These are phyloP conservation scores for Misopates orontium DNA, from an alignment of 257 asterid species.

Conservation along the genomic window DNA sequence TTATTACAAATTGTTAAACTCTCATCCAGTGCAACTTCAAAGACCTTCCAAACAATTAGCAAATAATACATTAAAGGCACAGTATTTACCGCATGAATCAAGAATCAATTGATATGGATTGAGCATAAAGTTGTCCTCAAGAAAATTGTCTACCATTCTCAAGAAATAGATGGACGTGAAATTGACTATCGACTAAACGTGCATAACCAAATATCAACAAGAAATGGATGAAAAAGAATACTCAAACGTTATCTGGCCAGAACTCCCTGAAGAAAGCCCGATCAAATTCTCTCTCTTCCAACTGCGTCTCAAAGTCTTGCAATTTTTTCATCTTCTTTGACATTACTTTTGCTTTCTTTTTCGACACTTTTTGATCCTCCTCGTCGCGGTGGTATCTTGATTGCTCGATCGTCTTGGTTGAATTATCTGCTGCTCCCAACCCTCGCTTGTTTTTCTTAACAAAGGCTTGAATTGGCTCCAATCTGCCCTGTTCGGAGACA, in stretches of 20 bases:
- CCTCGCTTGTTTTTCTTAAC: slow-evolving; percentile 80
- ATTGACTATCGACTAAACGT: too few relatives aligned
- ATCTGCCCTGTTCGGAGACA: slow-evolving; percentile 79
- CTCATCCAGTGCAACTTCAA: too few relatives aligned
- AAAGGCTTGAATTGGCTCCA: slow-evolving; percentile 75
- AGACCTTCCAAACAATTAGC: too few relatives aligned
- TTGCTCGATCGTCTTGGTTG: slow-evolving; percentile 39
- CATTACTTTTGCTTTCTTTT: slow-evolving; percentile 41
- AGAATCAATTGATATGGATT: too few relatives aligned
- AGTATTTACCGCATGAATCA: too few relatives aligned
- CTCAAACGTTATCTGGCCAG: slow-evolving; percentile 93
- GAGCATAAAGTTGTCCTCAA: too few relatives aligned
- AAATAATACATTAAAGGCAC: too few relatives aligned
- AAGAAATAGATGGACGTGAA: too few relatives aligned
- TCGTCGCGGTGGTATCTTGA: slow-evolving; percentile 32
- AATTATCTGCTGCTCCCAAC: slow-evolving; percentile 81
- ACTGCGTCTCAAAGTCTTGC: slow-evolving; percentile 59
- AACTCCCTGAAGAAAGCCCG: slow-evolving; percentile 73
- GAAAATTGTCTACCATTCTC: too few relatives aligned
- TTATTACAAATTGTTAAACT: too few relatives aligned
- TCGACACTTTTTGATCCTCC: slow-evolving; percentile 40
- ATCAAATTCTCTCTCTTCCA: slow-evolving; percentile 81
- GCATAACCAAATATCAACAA: too few relatives aligned
- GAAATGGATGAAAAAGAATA: neutral
- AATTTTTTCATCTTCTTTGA: slow-evolving; percentile 74